These are phyloP conservation scores for Calonectria pseudoturangicola DNA, from an alignment of 2,329 filamentous ascomycete species.

Conservation along the genomic window DNA sequence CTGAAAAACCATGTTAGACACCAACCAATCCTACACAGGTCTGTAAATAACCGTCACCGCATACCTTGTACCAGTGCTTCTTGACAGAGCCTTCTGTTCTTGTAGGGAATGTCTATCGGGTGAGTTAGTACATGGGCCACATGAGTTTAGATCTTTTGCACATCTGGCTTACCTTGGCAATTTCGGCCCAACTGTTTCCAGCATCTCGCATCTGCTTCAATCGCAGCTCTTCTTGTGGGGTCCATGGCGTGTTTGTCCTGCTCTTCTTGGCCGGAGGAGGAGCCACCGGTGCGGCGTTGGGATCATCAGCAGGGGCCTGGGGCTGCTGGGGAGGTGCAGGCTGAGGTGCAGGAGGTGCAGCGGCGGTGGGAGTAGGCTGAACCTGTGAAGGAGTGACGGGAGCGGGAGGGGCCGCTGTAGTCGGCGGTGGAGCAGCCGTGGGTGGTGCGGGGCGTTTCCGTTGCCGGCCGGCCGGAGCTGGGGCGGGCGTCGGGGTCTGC, in stretches of 20 bases:
- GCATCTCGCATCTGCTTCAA: conserved; percentile 96
- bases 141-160: no score
- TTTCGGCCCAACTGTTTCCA: conserved; percentile 97
- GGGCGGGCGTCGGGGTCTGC: conserved; percentile 62
- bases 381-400: conserved; percentile 58
- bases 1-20: conserved; percentile 64
- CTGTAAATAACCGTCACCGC: conserved; percentile 39
- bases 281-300: conserved; percentile 53
- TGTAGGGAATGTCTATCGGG: conserved; percentile 88
- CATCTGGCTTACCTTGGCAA: conserved; percentile 89
- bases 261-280: conserved; percentile 88
- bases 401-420: conserved; percentile 57
- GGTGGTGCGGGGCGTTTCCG: conserved; percentile 65
- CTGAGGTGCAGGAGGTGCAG: conserved; percentile 57
- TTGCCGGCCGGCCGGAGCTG: conserved; percentile 61
- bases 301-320: conserved; percentile 57
- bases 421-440: conserved; percentile 61
- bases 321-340: conserved; percentile 54
- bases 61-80: conserved; percentile 99
- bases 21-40: not conserved
- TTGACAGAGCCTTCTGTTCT: conserved; percentile 98
- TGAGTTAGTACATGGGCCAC: conserved; percentile 18
- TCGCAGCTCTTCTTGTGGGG: conserved; percentile 91
- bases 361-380: conserved; percentile 56
- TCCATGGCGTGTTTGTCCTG: conserved; percentile 99